phyloP scores from a whole-genome alignment of 2,329 filamentous ascomycete species.

The Samsoniella hepiali region DNA sequence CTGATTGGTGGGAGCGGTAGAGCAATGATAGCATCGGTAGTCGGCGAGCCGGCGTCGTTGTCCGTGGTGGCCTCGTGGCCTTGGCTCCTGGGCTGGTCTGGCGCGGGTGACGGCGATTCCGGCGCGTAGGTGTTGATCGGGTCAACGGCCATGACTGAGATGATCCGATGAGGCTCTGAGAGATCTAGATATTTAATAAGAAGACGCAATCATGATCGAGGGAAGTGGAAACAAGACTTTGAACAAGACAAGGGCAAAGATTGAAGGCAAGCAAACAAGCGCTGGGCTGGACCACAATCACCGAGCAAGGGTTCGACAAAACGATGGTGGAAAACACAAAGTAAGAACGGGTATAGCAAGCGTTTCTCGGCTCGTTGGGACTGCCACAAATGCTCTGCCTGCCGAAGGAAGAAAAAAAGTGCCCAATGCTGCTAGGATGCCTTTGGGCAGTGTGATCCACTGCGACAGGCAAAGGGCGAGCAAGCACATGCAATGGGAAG shows the following conservation, averaged over 20 bases:
- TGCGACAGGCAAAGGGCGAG: background rate
- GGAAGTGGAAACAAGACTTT: background rate
- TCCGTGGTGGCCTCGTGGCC: background rate
- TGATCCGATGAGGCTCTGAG: background rate
- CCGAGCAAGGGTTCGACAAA: background rate
- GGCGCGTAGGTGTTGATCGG: background rate
- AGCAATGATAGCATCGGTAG: background rate
- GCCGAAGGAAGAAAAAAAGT: background rate
- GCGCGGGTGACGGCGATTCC: background rate
- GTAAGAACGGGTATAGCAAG: background rate
- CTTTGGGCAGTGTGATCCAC: background rate
- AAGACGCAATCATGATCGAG: background rate
- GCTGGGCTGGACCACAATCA: background rate
- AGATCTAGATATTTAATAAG: background rate
- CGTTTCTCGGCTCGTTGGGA: background rate
- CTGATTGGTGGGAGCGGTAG: background rate
- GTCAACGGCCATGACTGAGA: conserved; percentile 1
- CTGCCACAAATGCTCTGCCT: background rate
- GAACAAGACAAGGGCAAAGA: background rate
- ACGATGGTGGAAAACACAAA: background rate
- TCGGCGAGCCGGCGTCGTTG: background rate
- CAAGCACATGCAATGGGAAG: background rate
- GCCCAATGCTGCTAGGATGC: background rate
- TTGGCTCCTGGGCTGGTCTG: background rate
- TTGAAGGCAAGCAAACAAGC: background rate